Base-by-base conservation (phyloP, 768 basidiomycete genomes). In the Lepiota venenata region DNA sequence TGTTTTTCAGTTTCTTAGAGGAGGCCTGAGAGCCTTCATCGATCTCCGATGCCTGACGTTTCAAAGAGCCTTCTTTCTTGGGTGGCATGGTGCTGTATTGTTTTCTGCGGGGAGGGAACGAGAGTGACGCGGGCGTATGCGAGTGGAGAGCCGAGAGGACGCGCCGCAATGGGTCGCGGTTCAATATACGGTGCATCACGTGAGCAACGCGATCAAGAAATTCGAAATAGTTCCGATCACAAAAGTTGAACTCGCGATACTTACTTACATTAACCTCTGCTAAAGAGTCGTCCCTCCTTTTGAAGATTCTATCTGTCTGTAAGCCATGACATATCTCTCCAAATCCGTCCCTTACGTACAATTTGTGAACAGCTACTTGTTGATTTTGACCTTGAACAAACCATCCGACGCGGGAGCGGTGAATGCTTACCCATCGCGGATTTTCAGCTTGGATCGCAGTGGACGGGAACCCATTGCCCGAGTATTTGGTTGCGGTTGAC, bases 401-500 rank as follows among this genome's bases (percentile, higher is more conserved):
- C 40, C 22, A 15, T 9, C 32, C 4, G 27, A 41, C 18, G 9
- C 12, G n/a, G 22, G 37, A 45, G 50, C 25, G 15, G 47, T 56
- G 46, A 25, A 82, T 82, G 78, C 74, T 84, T 55, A 74, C 74
- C 0, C 78, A 80, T 65, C 76, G 78, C 15, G 81, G 77, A 5
- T 88, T 87, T 67, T 84, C 84, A 12, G 85, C 87, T 20, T 89
- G 87, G 83, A 82, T 90, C 49, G 71, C 73, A 35, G 78, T 74
- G 38, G 76, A 81, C 29, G 80, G 76, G 4, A 59, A 72, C 52
- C 62, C 66, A 10, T 61, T 88, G 10, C 74, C 71, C 4, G 85
- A 87, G 64, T 81, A 84, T 64, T 66, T 84, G n/a, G 71, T 77
- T 7, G 73, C 77, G 5, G 66, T 80, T 27, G 81, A 86, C 51